Base-by-base conservation (phyloP, 257 asterid genomes). In the Striga asiatica region DNA sequence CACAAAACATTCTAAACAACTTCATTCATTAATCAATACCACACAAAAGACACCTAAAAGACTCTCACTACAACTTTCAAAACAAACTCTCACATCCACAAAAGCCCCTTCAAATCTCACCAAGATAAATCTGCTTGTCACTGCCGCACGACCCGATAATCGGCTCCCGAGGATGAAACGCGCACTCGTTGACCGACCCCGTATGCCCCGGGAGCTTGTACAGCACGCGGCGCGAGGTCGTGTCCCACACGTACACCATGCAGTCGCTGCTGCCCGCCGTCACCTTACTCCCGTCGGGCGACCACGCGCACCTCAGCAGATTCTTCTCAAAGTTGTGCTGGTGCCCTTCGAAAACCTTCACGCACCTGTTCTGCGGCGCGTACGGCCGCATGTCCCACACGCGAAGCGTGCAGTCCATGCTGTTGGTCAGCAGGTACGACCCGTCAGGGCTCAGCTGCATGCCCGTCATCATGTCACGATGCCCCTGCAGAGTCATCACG, bases 351-450 rank as follows among this genome's bases (percentile, higher is more conserved):
- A 92, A 70, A 59, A 92, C 81, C 82, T 92, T 92, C 74, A 82
- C 95, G 63, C 99, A 92, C 0, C 99, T 84, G 58, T 92, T 88
- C 68, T 84, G 93, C 7, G 99, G 94, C 18, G 99, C 99, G 42
- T 92, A 92, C 2, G 99, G 99, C 6, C 99, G 78, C 99, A 92
- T 88, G 31, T 92, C 99, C 97, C 99, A 92, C 56, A 92, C 81
- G 0, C 99, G 93, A 25, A 92, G 94, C 1, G 83, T 57, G 66
- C 89, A 77, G 51, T 92, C 99, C 99, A 88, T 88, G 73, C 86
- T 77, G 73, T 92, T 87, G 27, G 99, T 88, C 12, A 88, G 81
- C 66, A 88, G 99, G 71, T 92, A 92, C 25, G 97, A 92, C 35
- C 99, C 97, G 65, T 92, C 99, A 2, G 99, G 97, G 55, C 99